Percentiles rank a stretch among this genome's conserved stretches.
These are phyloP conservation scores for Fusarium sp. DNA, from an alignment of 2,329 filamentous ascomycete genomes.

Conservation along the genomic window DNA sequence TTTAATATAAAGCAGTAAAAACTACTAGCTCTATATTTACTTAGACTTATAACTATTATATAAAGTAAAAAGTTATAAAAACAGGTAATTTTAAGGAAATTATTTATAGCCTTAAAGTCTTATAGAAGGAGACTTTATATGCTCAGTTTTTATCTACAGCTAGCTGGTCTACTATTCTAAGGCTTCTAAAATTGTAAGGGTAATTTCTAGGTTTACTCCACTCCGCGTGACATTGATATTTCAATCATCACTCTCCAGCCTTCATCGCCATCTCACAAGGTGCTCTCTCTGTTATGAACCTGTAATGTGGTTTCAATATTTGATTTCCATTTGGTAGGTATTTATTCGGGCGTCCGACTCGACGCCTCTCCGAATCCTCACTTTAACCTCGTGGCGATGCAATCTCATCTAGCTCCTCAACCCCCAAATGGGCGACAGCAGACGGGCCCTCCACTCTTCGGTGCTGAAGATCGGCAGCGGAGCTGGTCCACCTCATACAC, in stretches of 20 bases:
- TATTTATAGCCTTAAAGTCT: no score
- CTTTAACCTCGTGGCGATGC: conserved; percentile 77
- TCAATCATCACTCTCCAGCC: background rate
- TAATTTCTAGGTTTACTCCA: no score
- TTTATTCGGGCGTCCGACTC: conserved; percentile 65
- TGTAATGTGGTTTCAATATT: conserved; percentile 35
- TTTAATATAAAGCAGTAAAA: no score
- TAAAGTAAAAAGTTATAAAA: no score
- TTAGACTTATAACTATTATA: no score
- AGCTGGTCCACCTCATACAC: conserved; percentile 67
- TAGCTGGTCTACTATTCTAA: no score
- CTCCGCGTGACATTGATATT: no score
- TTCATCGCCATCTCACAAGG: conserved; percentile 3
- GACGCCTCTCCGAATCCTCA: conserved; percentile 71
- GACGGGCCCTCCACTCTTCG: conserved; percentile 70
- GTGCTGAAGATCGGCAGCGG: conserved; percentile 73
- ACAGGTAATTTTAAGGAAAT: no score
- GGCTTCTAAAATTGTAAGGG: no score
- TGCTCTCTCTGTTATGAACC: conserved; percentile 16
- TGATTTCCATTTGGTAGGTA: conserved; percentile 50
- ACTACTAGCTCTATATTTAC: no score
- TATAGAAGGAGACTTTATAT: no score
- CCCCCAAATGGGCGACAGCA: conserved; percentile 38
- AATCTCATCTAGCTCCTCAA: conserved; percentile 50
- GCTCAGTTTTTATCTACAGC: no score